phyloP scores from a whole-genome alignment of 177 flowering plant genomes.

The Vitis hybrid region DNA sequence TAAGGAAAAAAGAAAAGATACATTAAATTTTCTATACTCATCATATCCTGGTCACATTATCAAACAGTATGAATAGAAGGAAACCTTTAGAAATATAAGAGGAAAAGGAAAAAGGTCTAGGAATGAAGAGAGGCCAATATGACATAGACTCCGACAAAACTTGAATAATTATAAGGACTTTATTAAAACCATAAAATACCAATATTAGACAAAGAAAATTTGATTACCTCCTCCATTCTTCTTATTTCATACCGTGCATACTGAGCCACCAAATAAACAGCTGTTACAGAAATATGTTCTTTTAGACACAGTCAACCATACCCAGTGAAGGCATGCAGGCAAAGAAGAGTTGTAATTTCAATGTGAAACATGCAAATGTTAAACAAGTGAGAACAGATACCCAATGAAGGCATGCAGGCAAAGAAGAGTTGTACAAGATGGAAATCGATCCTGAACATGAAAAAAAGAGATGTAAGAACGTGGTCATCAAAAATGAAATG shows the following conservation, averaged over 20 bases:
- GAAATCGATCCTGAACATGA: slow-evolving; percentile 70
- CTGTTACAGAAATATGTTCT: slow-evolving; percentile 39
- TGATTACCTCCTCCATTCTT: slow-evolving; percentile 75
- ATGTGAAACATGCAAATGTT: neutral
- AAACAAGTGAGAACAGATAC: slow-evolving; percentile 31
- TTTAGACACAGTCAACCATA: slow-evolving; percentile 30
- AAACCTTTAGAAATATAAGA: neutral
- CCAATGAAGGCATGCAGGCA: slow-evolving; percentile 84
- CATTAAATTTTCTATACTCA: too few relatives aligned
- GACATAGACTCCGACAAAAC: neutral
- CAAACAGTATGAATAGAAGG: too few relatives aligned
- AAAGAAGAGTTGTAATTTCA: slow-evolving; percentile 62
- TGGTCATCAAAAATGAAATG: neutral
- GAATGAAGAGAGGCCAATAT: neutral
- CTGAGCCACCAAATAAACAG: slow-evolving; percentile 89
- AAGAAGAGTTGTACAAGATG: slow-evolving; percentile 89
- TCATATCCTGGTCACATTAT: too few relatives aligned
- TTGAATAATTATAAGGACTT: neutral
- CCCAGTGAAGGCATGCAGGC: slow-evolving; percentile 88
- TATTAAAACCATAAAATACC: neutral
- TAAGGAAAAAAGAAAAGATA: too few relatives aligned
- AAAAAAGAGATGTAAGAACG: slow-evolving; percentile 9
- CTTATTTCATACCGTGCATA: slow-evolving; percentile 84
- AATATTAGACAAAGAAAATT: neutral
- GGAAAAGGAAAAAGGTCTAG: neutral